phyloP scores from a whole-genome alignment of 2,329 filamentous ascomycete genomes.

The Aureobasidium sp. region DNA sequence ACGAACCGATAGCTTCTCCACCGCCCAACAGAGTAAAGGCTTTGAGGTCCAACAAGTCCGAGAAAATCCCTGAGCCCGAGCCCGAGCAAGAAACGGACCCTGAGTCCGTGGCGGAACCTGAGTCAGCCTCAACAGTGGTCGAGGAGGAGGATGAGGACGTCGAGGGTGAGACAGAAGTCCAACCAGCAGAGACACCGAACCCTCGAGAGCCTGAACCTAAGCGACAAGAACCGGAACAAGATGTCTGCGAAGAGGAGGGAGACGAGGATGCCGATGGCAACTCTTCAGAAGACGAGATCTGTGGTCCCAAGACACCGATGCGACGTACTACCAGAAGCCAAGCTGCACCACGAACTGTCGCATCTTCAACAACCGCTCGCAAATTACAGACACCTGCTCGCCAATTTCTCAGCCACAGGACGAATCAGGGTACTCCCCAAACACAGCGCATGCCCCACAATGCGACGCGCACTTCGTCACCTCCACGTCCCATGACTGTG shows the following conservation, averaged over 20 bases:
- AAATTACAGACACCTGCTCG: conserved; percentile 11
- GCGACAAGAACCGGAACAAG: background rate
- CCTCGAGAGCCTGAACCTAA: background rate
- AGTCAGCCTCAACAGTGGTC: background rate
- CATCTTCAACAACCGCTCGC: background rate
- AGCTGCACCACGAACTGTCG: background rate
- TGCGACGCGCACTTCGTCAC: background rate
- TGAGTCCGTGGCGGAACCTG: background rate
- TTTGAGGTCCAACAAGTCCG: background rate
- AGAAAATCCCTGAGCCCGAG: background rate
- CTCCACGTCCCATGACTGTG: conserved; percentile 16
- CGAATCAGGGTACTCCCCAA: conserved; percentile 11
- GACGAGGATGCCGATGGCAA: background rate
- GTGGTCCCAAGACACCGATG: conserved; percentile 18
- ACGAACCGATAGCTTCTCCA: background rate
- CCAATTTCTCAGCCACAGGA: background rate
- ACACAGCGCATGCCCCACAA: conserved; percentile 17
- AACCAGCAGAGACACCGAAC: background rate
- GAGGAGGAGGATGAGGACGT: background rate
- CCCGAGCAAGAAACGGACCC: background rate
- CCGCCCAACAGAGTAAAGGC: background rate
- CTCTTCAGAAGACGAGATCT: conserved; percentile 17
- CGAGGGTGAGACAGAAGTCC: background rate
- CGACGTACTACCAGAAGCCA: conserved; percentile 1
- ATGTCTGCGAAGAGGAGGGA: background rate